phyloP scores from a whole-genome alignment of 768 basidiomycete species.

The Panus rudis region DNA sequence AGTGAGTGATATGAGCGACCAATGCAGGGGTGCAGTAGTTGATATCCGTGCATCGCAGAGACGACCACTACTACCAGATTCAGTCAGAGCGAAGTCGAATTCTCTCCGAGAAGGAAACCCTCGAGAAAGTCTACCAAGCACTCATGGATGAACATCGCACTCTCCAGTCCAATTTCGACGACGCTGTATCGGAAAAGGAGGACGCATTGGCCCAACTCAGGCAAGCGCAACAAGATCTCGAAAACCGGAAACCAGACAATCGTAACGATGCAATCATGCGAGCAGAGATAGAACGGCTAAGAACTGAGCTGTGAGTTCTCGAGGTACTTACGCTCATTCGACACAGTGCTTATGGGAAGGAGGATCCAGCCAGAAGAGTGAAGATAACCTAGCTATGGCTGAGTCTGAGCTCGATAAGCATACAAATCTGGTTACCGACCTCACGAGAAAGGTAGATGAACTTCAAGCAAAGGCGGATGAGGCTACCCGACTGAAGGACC shows the following conservation, averaged over 20 bases:
- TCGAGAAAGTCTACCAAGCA: slow-evolving; percentile 73
- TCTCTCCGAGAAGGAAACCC: slow-evolving; percentile 76
- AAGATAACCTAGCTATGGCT: slow-evolving; percentile 79
- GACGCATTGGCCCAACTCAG: slow-evolving; percentile 61
- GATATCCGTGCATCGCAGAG: slow-evolving; percentile 41
- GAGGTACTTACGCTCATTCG: not conserved
- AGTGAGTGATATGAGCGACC: slow-evolving; percentile 43
- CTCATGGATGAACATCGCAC: slow-evolving; percentile 70
- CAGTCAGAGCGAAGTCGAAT: slow-evolving; percentile 76
- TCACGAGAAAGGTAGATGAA: slow-evolving; percentile 77
- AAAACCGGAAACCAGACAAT: slow-evolving; percentile 50
- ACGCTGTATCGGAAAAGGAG: slow-evolving; percentile 69
- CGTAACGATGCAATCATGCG: slow-evolving; percentile 74
- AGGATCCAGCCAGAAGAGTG: slow-evolving; percentile 77
- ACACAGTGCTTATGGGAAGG: slow-evolving; percentile 15
- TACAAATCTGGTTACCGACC: slow-evolving; percentile 55
- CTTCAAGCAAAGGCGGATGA: slow-evolving; percentile 73
- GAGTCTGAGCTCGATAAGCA: slow-evolving; percentile 84
- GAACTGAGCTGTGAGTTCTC: slow-evolving; percentile 75
- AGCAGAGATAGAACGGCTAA: slow-evolving; percentile 75
- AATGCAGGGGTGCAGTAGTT: too few species aligned
- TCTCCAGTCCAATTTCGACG: slow-evolving; percentile 73
- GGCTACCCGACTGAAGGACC: slow-evolving; percentile 77
- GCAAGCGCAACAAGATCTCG: slow-evolving; percentile 51
- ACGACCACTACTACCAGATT: slow-evolving; percentile 83